phyloP scores from a whole-genome alignment of 257 asterid genomes.

The Jacaranda mimosifolia region DNA sequence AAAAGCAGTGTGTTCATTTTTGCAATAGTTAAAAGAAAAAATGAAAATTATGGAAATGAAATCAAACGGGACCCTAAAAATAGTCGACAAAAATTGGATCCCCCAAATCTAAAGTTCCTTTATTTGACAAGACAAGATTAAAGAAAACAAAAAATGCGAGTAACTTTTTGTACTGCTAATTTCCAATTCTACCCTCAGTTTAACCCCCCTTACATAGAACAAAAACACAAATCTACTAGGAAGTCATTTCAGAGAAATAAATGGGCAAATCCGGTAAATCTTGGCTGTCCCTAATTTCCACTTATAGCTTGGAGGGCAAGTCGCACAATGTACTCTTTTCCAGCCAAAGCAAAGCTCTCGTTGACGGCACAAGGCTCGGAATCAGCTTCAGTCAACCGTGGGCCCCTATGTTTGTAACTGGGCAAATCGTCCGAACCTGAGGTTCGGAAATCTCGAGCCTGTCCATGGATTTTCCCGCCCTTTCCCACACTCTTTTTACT shows the following conservation, averaged over 20 bases:
- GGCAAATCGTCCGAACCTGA: slow-evolving; percentile 39
- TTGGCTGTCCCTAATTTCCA: slow-evolving; percentile 21
- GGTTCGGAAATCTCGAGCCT: slow-evolving; percentile 48
- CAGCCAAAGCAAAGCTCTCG: neutral
- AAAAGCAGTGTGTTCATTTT: no score
- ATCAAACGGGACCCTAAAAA: no score
- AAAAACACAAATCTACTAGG: neutral
- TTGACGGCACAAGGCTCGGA: slow-evolving; percentile 52
- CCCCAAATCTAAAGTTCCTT: no score
- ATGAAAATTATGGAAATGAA: no score
- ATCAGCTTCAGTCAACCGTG: slow-evolving; percentile 64
- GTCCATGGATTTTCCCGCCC: slow-evolving; percentile 74
- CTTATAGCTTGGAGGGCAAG: slow-evolving; percentile 83
- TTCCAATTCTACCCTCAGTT: slow-evolving; percentile 28
- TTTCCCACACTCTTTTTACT: slow-evolving; percentile 54
- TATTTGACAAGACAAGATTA: no score
- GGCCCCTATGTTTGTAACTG: slow-evolving; percentile 32
- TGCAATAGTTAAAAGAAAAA: no score
- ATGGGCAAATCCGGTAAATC: slow-evolving; percentile 36
- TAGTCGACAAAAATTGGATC: no score
- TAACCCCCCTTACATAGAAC: neutral
- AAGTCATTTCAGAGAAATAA: neutral
- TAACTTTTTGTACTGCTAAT: neutral
- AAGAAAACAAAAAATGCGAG: no score
- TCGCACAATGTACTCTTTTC: slow-evolving; percentile 42